Conservation (phyloP, 1,284 basidiomycete genomes). For the Ceratobasidium sp. region DNA sequence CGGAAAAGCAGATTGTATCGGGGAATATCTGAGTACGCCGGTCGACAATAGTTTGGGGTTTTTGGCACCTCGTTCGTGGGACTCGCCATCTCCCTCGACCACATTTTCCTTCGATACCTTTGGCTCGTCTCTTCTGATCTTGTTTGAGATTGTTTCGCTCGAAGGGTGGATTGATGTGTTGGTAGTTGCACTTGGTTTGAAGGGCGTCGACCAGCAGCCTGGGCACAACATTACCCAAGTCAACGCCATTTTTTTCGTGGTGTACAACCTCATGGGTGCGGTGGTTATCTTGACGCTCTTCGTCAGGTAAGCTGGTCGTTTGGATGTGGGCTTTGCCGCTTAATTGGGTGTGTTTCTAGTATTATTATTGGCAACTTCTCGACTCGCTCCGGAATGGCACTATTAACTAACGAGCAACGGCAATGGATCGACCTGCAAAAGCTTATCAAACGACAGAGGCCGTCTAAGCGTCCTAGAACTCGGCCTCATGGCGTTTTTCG, state of each 20-base stretch:
- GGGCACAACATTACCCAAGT: conserved; percentile 75
- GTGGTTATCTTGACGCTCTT: conserved; percentile 91
- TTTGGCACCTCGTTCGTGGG: conserved; percentile 87
- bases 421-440: conserved; percentile 97
- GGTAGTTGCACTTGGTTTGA: conserved; percentile 83
- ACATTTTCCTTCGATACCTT: conserved; percentile 94
- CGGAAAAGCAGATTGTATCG: conserved; percentile 74
- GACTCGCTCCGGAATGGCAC: conserved; percentile 83
- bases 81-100: conserved; percentile 85
- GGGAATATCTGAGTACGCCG: conserved; percentile 70
- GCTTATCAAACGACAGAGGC: conserved; percentile 86
- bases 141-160: conserved; percentile 96
- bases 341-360: conserved; percentile 58
- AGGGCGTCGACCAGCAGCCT: conserved; percentile 75
- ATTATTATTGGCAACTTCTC: conserved; percentile 97
- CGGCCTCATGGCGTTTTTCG: conserved; percentile 68
- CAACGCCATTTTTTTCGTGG: conserved; percentile 92
- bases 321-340: background rate
- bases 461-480: conserved; percentile 80
- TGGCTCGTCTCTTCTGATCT: conserved; percentile 84
- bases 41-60: conserved; percentile 71
- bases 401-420: conserved; percentile 87
- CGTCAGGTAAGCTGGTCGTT: conserved; percentile 69
- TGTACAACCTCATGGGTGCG: conserved; percentile 93
- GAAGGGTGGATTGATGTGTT: conserved; percentile 98